Percentiles rank a stretch among this genome's conserved stretches.
Conservation (phyloP, 2,329 filamentous ascomycete species). For the Albifimbria verrucaria region DNA sequence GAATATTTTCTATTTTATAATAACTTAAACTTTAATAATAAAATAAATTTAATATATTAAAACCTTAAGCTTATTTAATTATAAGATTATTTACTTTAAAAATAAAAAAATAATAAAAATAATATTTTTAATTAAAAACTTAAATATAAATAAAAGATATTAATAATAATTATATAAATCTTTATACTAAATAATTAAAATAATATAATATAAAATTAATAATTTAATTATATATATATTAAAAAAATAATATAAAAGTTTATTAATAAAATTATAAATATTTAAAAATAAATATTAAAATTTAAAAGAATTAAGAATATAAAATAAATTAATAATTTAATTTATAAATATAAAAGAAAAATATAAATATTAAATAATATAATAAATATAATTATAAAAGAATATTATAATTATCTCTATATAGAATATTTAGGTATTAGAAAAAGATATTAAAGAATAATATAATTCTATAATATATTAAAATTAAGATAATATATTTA, state of each 20-base stretch:
- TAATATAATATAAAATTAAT: no score
- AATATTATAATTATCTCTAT: background rate
- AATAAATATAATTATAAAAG: no score
- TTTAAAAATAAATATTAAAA: background rate
- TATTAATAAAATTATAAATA: no score
- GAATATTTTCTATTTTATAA: slow-evolving; percentile 6
- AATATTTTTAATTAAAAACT: slow-evolving; percentile 2
- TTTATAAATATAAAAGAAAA: no score
- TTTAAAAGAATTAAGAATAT: background rate
- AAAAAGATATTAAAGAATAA: no score
- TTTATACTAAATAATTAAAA: background rate
- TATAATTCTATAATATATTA: background rate
- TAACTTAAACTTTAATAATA: slow-evolving; percentile 4
- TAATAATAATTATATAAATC: background rate
- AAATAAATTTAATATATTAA: no score
- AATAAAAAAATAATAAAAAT: slow-evolving; percentile 5
- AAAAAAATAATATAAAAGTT: no score
- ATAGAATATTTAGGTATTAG: background rate
- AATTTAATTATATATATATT: no score
- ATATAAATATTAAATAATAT: background rate
- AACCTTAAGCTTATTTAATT: no score
- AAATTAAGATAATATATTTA: background rate
- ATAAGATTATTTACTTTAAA: no score
- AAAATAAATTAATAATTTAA: no score
- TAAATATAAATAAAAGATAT: slow-evolving; percentile 4